phyloP scores from a whole-genome alignment of 140 eudicot species.

The Ambrosia hybrid region DNA sequence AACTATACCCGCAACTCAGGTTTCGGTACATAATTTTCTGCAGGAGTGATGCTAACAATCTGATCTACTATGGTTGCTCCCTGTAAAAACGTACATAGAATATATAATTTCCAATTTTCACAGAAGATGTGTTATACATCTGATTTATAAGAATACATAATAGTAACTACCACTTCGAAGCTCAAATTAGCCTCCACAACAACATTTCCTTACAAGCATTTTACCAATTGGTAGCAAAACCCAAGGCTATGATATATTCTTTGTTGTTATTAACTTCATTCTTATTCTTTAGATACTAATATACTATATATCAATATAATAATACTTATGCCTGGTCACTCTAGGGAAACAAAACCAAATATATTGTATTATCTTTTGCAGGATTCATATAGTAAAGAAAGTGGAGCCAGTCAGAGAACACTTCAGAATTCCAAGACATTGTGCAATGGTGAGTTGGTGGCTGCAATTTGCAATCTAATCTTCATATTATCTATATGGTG shows the following conservation, averaged over 20 bases:
- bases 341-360: conserved; percentile 1
- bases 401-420: neutral
- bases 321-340: neutral
- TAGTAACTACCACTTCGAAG: no score
- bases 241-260: no score
- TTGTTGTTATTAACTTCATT: neutral
- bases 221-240: no score
- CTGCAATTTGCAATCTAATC: conserved; percentile 11
- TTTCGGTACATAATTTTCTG: conserved; percentile 68
- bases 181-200: no score
- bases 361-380: neutral
- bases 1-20: conserved; percentile 51
- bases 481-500: conserved; percentile 10
- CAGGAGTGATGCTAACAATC: conserved; percentile 71
- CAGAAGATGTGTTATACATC: neutral
- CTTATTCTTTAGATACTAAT: no score
- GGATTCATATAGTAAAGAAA: neutral
- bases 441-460: conserved; percentile 12
- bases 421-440: conserved; percentile 10
- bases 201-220: no score
- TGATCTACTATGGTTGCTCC: conserved; percentile 96
- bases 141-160: no score
- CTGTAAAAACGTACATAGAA: conserved; percentile 39
- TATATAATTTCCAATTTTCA: neutral
- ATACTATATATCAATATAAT: neutral